Conservation (phyloP, 352 stramenopile genomes). For the Globisporangium nunn region DNA sequence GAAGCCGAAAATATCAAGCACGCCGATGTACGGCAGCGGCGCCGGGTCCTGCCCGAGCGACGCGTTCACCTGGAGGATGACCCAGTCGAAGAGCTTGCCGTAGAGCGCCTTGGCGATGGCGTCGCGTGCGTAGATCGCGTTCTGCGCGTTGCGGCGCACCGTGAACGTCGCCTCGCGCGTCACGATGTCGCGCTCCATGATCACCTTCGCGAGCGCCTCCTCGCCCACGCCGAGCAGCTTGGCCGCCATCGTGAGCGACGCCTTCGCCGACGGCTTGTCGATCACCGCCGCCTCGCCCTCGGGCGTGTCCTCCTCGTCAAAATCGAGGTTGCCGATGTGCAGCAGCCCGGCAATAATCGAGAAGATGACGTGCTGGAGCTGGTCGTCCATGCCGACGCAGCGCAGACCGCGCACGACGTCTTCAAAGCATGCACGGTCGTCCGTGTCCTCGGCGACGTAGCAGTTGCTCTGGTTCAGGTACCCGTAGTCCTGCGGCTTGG, state of each 20-base stretch:
- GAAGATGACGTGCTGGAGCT: constrained; percentile 84
- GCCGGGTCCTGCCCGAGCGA: constrained; percentile 75
- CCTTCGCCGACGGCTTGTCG: constrained; percentile 57
- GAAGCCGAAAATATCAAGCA: constrained; percentile 90
- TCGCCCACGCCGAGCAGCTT: constrained; percentile 67
- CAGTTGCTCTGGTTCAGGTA: constrained; percentile 94
- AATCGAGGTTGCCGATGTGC: constrained; percentile 95
- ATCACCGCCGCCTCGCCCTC: constrained; percentile 76
- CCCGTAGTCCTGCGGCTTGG: constrained; percentile 81
- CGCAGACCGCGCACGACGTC: constrained; percentile 61
- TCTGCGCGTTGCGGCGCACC: constrained; percentile 72
- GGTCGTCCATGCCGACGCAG: constrained; percentile 71
- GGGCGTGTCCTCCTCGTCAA: constrained; percentile 86
- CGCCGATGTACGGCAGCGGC: constrained; percentile 83
- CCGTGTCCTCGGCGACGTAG: constrained; percentile 88
- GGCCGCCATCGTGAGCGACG: constrained; percentile 40
- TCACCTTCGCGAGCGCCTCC: constrained; percentile 60
- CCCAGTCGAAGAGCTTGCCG: constrained; percentile 89
- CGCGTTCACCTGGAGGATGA: constrained; percentile 89
- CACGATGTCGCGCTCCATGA: constrained; percentile 83
- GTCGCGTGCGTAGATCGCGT: constrained; percentile 85
- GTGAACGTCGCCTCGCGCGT: constrained; percentile 82
- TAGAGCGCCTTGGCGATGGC: constrained; percentile 93
- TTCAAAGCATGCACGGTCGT: constrained; percentile 82
- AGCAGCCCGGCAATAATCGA: constrained; percentile 90